These are phyloP conservation scores for Cucumis sativus DNA, from an alignment of 306 rosid genomes.

Conservation along the genomic window DNA sequence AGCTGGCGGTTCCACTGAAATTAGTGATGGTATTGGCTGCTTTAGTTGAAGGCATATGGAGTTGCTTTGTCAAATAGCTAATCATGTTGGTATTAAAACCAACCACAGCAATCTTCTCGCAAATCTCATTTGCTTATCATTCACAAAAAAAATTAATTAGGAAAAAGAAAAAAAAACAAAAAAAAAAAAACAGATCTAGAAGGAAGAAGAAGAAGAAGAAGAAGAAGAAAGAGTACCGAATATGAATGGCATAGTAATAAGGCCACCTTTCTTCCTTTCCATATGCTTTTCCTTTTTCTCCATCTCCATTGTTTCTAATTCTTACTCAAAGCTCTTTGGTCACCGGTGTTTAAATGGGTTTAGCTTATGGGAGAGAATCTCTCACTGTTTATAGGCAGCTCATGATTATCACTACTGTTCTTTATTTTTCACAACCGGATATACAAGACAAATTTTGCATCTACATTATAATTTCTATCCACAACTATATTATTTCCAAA, in stretches of 20 bases:
- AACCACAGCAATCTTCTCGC: conserved; percentile 94
- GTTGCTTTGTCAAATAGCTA: conserved; percentile 73
- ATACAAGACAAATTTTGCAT: neutral
- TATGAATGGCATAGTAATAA: conserved; percentile 88
- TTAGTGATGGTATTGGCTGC: conserved; percentile 88
- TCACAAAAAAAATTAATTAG: neutral
- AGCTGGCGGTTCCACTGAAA: conserved; percentile 71
- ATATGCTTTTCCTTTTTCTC: neutral
- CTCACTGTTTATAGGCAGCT: conserved; percentile 1
- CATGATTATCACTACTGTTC: neutral
- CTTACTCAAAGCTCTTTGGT: neutral
- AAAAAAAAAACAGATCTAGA: neutral
- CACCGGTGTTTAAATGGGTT: neutral
- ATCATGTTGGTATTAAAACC: conserved; percentile 76
- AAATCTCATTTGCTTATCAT: conserved; percentile 49
- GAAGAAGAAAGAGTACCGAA: conserved; percentile 34
- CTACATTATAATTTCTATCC: neutral
- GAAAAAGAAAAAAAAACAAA: neutral
- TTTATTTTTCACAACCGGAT: neutral
- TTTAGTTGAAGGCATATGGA: conserved; percentile 76
- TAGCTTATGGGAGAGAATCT: no score
- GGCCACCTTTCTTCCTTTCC: conserved; percentile 61
- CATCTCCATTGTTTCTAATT: conserved; percentile 26
- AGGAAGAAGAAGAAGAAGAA: neutral
- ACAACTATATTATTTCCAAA: neutral